Evolutionary conservation across 2,329 filamentous ascomycete genomes (phyloP).

Genomic region (Diaporthe australafricana): DNA sequence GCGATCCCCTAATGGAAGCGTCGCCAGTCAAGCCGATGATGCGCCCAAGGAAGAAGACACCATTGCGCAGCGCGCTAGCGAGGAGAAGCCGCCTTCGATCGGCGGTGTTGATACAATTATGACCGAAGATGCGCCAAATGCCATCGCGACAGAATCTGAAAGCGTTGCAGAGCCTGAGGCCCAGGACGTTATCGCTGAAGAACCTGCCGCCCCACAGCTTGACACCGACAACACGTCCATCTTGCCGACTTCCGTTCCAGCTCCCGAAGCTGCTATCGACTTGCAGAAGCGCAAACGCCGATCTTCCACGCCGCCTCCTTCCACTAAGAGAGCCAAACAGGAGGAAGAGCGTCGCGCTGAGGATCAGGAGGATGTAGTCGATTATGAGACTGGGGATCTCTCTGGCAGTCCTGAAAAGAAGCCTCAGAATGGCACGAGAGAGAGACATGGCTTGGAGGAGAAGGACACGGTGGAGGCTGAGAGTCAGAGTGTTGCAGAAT

Average conservation of each 20-base stretch:
- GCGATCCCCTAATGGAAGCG: neutral
- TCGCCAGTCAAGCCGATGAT: slow-evolving; percentile 19
- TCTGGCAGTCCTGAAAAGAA: slow-evolving; percentile 32
- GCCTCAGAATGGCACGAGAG: slow-evolving; percentile 11
- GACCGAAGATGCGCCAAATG: slow-evolving; percentile 17
- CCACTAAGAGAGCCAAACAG: slow-evolving; percentile 61
- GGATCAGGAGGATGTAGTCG: slow-evolving; percentile 45
- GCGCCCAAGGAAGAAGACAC: slow-evolving; percentile 41
- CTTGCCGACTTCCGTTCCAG: slow-evolving; percentile 25
- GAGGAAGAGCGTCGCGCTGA: slow-evolving; percentile 45
- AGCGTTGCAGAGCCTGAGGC: neutral
- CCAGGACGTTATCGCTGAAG: slow-evolving; percentile 42
- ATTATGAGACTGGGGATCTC: slow-evolving; percentile 42
- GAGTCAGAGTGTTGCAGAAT: neutral
- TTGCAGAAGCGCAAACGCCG: slow-evolving; percentile 74
- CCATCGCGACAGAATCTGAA: neutral
- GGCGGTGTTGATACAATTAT: slow-evolving; percentile 13
- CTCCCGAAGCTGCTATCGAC: slow-evolving; percentile 46
- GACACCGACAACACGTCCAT: slow-evolving; percentile 7
- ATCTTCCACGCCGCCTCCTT: slow-evolving; percentile 71
- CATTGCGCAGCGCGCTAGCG: slow-evolving; percentile 30
- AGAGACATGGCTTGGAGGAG: neutral
- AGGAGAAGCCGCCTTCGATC: slow-evolving; percentile 16
- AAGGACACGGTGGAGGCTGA: neutral
- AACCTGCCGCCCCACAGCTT: slow-evolving; percentile 1